A percentile compares a stretch with the other conserved stretches of the same genome.
Evolutionary conservation across 2,329 filamentous ascomycete genomes (phyloP).

Genomic region (Xylaria sp.): DNA sequence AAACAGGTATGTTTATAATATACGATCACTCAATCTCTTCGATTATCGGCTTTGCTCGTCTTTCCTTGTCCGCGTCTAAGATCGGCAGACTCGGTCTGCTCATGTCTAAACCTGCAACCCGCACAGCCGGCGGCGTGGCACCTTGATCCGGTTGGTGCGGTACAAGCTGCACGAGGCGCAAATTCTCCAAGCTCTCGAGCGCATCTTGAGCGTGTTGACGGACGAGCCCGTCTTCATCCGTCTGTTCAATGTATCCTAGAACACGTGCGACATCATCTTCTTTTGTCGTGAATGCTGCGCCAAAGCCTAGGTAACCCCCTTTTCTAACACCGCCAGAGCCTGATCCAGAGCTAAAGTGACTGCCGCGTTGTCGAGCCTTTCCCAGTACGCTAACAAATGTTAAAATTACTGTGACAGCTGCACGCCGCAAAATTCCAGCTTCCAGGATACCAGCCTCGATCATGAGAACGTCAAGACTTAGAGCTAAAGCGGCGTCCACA

Average conservation of each 20-base stretch:
- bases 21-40: constrained; percentile 49
- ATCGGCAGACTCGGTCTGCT: constrained; percentile 40
- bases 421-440: constrained; percentile 72
- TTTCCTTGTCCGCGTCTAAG: constrained; percentile 33
- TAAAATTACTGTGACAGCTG: constrained; percentile 72
- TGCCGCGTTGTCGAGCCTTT: constrained; percentile 54
- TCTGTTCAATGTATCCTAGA: constrained; percentile 70
- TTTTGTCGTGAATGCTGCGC: constrained; percentile 58
- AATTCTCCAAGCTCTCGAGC: constrained; percentile 73
- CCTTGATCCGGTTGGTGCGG: constrained; percentile 48
- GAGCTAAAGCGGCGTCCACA: constrained; percentile 68
- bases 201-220: constrained; percentile 73
- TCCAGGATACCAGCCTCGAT: constrained; percentile 70
- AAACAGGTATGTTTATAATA: not conserved
- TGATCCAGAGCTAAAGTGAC: not conserved
- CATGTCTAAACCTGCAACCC: constrained; percentile 55
- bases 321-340: constrained; percentile 49
- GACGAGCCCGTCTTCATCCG: constrained; percentile 76
- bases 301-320: constrained; percentile 64
- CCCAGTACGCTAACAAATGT: constrained; percentile 71
- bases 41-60: constrained; percentile 44
- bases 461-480: constrained; percentile 70
- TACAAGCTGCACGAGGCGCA: constrained; percentile 65
- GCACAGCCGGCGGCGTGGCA: constrained; percentile 44
- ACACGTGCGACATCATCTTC: constrained; percentile 71